Percentiles rank a stretch among this genome's conserved stretches.
Conservation (phyloP, 192 early-diverging fungal species). For the Backusella liffmaniae region DNA sequence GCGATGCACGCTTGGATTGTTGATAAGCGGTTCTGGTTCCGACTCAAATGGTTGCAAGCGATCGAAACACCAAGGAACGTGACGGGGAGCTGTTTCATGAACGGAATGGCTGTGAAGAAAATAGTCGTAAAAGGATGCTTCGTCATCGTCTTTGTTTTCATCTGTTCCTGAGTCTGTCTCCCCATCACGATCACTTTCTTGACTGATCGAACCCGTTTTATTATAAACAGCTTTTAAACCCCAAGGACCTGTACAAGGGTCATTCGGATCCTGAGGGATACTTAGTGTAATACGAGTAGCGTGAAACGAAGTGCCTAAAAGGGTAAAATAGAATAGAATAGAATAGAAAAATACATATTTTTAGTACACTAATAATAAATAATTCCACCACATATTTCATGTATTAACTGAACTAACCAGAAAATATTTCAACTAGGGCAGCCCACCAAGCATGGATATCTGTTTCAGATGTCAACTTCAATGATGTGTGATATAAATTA, state of each 20-base stretch:
- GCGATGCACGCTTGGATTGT: constrained; percentile 41
- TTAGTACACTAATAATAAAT: not conserved
- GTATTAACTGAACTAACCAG: constrained; percentile 1
- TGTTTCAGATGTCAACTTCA: constrained; percentile 40
- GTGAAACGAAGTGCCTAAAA: constrained; percentile 28
- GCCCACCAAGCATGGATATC: constrained; percentile 42
- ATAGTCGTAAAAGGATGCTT: constrained; percentile 9
- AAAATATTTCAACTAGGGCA: constrained; percentile 35
- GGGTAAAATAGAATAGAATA: not conserved
- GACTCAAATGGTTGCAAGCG: constrained; percentile 49
- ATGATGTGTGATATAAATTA: constrained; percentile 40
- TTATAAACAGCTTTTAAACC: constrained; percentile 38
- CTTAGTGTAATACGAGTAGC: constrained; percentile 36
- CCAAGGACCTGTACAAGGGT: constrained; percentile 41
- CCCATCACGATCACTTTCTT: not conserved
- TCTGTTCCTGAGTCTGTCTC: constrained; percentile 10
- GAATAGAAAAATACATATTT: not conserved
- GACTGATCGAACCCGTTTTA: constrained; percentile 7
- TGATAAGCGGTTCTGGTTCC: constrained; percentile 46
- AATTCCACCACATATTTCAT: not conserved
- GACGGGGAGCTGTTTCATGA: constrained; percentile 36
- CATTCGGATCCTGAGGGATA: constrained; percentile 42
- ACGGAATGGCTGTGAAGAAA: constrained; percentile 16
- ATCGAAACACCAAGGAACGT: constrained; percentile 46
- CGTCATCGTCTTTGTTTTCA: not conserved